phyloP scores from a whole-genome alignment of 2,329 filamentous ascomycete genomes.

The Chaetomiaceae sp. region DNA sequence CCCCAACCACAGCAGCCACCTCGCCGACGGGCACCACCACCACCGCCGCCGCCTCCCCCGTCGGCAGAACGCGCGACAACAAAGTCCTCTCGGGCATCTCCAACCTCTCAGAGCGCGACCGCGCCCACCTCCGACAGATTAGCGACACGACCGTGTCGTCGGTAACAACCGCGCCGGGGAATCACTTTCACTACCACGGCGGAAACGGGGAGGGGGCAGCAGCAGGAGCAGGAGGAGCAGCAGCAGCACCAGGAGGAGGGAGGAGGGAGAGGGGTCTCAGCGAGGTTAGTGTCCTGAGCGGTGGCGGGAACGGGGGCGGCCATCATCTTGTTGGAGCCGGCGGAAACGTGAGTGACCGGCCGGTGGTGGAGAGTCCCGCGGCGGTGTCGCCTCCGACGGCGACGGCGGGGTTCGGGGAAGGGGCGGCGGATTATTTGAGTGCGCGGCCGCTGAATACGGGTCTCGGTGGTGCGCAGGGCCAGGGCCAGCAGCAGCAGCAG shows the following conservation, averaged over 20 bases:
- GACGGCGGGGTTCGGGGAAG: not conserved
- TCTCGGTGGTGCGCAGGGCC: not conserved
- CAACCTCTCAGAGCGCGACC: constrained; percentile 38
- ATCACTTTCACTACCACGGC: too few species aligned
- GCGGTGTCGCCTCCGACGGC: constrained; percentile 28
- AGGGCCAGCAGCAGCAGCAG: constrained; percentile 13
- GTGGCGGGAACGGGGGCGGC: not conserved
- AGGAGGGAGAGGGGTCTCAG: constrained; percentile 2
- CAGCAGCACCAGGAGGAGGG: not conserved
- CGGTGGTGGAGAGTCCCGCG: constrained; percentile 14
- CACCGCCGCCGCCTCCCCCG: not conserved
- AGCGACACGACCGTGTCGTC: constrained; percentile 41
- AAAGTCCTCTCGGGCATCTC: constrained; percentile 39
- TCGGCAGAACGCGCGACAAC: constrained; percentile 16
- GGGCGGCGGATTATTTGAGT: constrained; percentile 26
- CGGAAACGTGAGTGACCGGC: not conserved
- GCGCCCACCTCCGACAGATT: constrained; percentile 39
- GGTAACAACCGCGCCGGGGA: constrained; percentile 20
- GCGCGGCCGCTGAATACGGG: constrained; percentile 9
- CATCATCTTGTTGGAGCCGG: constrained; percentile 4
- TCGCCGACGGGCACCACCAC: constrained; percentile 9
- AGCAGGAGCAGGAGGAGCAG: not conserved
- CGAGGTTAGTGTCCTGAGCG: constrained; percentile 2
- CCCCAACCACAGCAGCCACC: constrained; percentile 5
- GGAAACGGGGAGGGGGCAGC: not conserved